phyloP scores from a whole-genome alignment of 2,329 filamentous ascomycete species.

The Botrytis byssoidea region DNA sequence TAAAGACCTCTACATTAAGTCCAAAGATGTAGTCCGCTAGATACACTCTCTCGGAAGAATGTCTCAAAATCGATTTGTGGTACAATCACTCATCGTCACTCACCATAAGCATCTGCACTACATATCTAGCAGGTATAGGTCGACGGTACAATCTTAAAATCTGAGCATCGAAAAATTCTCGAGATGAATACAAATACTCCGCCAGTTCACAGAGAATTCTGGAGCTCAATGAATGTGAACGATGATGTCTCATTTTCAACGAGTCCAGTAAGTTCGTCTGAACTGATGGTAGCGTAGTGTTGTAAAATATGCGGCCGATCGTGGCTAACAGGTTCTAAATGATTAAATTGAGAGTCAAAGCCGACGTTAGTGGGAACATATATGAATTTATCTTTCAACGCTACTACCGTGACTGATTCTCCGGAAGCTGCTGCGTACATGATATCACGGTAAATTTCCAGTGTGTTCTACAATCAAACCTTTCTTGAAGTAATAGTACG shows the following conservation, averaged over 20 bases:
- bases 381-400: background rate
- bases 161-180: background rate
- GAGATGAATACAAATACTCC: background rate
- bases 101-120: background rate
- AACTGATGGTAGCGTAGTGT: background rate
- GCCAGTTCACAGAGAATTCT: background rate
- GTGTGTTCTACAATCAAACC: background rate
- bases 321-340: background rate
- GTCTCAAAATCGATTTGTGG: accelerated
- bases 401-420: background rate
- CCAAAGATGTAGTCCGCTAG: too few relatives aligned
- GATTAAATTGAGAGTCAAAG: background rate
- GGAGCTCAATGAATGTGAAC: background rate
- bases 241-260: background rate
- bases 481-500: background rate
- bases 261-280: background rate
- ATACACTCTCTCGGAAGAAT: background rate
- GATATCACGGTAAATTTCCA: background rate
- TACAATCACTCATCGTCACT: background rate
- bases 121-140: background rate
- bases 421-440: background rate
- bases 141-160: background rate
- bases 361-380: background rate
- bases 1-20: background rate
- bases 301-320: background rate